Percentiles rank a stretch among this genome's conserved stretches.
Evolutionary conservation across 371 early-diverging fungal genomes (phyloP).

Genomic region (Mortierella sp.): DNA sequence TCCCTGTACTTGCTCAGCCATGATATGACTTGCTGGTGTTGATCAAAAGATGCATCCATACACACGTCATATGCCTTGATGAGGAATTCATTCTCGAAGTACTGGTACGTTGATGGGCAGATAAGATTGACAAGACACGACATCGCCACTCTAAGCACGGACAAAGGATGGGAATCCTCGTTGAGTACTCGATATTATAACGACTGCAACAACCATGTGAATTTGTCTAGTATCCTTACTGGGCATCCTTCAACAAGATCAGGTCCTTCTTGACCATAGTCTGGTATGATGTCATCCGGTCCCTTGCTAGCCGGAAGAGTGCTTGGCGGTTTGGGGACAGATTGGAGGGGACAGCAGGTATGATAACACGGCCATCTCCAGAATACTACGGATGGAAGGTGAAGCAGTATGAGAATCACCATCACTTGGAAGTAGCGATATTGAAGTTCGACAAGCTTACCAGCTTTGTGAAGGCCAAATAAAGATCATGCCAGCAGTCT

Average conservation of each 20-base stretch:
- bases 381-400: not conserved
- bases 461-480: too few species aligned
- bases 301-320: not conserved
- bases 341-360: not conserved
- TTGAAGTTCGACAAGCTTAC: too few species aligned
- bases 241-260: not conserved
- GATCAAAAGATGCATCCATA: not conserved
- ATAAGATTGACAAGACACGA: not conserved
- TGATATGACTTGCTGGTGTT: not conserved
- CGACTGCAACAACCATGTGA: not conserved
- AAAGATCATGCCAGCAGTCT: too few species aligned
- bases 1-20: not conserved
- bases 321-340: not conserved
- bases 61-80: not conserved
- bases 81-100: not conserved
- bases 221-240: not conserved
- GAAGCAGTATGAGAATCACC: not conserved
- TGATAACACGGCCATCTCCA: not conserved
- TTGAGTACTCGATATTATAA: not conserved
- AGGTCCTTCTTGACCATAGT: not conserved
- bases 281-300: not conserved
- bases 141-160: not conserved
- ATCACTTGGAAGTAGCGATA: not conserved
- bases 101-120: not conserved
- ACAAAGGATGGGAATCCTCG: not conserved